Evolutionary conservation across 495 filamentous ascomycete species (phyloP).

Genomic region (Tuber magnatum): DNA sequence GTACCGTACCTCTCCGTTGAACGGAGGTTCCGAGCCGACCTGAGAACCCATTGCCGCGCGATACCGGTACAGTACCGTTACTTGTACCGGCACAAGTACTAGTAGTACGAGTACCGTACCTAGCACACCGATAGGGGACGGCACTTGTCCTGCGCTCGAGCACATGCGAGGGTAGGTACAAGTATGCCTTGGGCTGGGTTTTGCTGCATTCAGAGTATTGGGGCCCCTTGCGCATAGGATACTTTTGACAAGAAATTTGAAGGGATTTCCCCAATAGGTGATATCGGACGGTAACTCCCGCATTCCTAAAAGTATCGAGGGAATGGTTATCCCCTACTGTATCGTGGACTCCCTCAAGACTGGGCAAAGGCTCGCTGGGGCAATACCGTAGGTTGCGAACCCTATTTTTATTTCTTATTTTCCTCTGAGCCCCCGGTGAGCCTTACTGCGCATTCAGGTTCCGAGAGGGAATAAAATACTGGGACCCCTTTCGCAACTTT

Average conservation of each 20-base stretch:
- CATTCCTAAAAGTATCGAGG: neutral
- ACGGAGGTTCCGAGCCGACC: neutral
- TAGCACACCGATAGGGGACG: neutral
- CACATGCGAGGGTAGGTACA: neutral
- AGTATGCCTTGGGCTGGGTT: neutral
- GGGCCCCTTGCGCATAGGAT: neutral
- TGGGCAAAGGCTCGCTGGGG: no score
- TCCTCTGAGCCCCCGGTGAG: no score
- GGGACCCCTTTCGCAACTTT: no score
- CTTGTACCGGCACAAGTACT: no score
- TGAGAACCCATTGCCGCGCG: neutral
- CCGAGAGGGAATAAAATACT: no score
- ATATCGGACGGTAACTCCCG: neutral
- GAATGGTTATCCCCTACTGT: no score
- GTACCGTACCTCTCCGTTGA: neutral
- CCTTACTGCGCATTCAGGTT: no score
- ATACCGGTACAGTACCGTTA: neutral
- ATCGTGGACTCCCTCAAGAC: no score
- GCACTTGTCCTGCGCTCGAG: neutral
- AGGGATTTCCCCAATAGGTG: neutral
- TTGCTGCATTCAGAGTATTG: neutral
- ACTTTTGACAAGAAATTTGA: neutral
- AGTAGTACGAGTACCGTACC: neutral
- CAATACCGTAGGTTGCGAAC: no score
- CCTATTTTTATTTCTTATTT: no score